Conservation (phyloP, 441 rosid species). For the Erodium moschatum region DNA sequence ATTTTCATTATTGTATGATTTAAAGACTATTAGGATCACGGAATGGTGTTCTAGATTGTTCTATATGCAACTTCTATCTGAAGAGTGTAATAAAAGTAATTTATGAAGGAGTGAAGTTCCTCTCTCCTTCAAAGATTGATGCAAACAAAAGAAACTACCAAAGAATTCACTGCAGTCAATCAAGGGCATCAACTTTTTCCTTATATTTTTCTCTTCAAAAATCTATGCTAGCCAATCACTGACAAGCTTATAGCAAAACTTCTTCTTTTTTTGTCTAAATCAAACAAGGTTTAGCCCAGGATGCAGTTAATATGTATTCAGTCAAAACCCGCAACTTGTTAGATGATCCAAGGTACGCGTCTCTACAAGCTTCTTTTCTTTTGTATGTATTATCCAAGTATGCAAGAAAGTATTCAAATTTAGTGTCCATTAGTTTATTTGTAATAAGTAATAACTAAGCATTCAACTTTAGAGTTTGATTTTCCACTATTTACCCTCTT, state of each 20-base stretch:
- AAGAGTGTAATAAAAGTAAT: background rate
- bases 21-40: background rate
- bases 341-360: background rate
- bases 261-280: too few species aligned
- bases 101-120: background rate
- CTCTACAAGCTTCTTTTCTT: background rate
- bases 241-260: background rate
- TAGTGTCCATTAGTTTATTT: background rate
- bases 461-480: too few species aligned
- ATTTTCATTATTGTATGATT: background rate
- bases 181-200: too few species aligned
- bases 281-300: background rate
- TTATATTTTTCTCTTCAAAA: background rate
- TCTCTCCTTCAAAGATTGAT: background rate
- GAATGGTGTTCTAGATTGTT: background rate
- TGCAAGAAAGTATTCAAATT: background rate
- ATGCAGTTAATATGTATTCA: background rate
- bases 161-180: background rate
- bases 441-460: too few species aligned
- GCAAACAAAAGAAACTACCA: background rate
- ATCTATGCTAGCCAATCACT: background rate
- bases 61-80: background rate
- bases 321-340: background rate
- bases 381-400: background rate
- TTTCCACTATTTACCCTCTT: background rate